These are phyloP conservation scores for Phytophthora fragariaefolia DNA, from an alignment of 352 stramenopile genomes.

Conservation along the genomic window DNA sequence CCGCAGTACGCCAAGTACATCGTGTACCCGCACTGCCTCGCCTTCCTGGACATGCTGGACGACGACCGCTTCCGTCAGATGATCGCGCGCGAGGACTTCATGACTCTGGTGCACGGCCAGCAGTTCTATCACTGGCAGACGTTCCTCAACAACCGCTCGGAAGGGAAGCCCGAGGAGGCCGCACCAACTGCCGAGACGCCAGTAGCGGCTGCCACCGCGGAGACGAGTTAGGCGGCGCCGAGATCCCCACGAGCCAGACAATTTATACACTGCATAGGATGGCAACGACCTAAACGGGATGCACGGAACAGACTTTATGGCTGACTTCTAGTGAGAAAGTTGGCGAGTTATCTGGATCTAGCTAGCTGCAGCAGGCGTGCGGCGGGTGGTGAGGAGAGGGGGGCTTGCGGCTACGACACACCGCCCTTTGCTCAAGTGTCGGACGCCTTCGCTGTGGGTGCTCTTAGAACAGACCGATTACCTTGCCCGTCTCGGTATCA, in stretches of 20 bases:
- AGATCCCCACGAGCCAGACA: conserved; percentile 9
- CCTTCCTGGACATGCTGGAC: conserved; percentile 90
- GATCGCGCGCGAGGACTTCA: conserved; percentile 88
- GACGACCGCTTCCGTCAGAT: conserved; percentile 90
- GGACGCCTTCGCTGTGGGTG: neutral
- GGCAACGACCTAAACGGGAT: conserved; percentile 1
- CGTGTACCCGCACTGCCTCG: conserved; percentile 86
- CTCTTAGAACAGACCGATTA: conserved; percentile 95
- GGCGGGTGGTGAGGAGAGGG: conserved; percentile 27
- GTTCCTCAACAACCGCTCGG: conserved; percentile 82
- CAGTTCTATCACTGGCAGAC: conserved; percentile 93
- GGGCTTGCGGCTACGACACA: conserved; percentile 20
- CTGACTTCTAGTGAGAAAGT: conserved; percentile 13
- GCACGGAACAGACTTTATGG: conserved; percentile 13
- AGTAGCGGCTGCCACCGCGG: conserved; percentile 12
- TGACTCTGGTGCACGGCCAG: conserved; percentile 87
- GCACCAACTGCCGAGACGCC: conserved; percentile 15
- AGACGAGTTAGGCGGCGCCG: conserved; percentile 23
- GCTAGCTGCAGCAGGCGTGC: conserved; percentile 7
- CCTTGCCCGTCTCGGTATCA: conserved; percentile 93
- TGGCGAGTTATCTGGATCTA: conserved; percentile 16
- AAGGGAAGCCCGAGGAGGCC: conserved; percentile 43
- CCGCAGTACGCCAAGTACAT: conserved; percentile 93
- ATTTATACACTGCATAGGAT: conserved; percentile 25
- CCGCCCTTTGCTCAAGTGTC: conserved; percentile 33